Evolutionary conservation across 495 filamentous ascomycete genomes (phyloP).

Genomic region (Aspergillus baeticus): DNA sequence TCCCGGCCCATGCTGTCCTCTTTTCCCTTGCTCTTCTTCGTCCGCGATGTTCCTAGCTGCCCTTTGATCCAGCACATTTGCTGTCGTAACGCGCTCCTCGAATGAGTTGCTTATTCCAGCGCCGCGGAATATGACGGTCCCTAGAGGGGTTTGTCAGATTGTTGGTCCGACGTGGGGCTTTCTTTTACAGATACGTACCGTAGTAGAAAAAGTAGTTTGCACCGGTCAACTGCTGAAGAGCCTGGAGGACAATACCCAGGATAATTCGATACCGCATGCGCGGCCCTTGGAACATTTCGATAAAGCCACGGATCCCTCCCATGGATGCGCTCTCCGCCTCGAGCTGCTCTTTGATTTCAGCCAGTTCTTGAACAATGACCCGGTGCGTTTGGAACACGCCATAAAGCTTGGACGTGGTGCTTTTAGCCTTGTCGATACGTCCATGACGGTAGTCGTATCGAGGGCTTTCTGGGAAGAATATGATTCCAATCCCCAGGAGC

Average conservation of each 20-base stretch:
- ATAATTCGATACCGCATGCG: constrained; percentile 66
- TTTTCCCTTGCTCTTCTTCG: constrained; percentile 21
- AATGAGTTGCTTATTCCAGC: constrained; percentile 66
- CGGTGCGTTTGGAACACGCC: constrained; percentile 61
- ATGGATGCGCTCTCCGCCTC: constrained; percentile 46
- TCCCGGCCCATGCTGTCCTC: constrained; percentile 6
- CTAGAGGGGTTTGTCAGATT: not conserved
- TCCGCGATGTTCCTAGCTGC: constrained; percentile 20
- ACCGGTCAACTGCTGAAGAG: constrained; percentile 39
- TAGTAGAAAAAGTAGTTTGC: constrained; percentile 74
- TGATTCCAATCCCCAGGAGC: constrained; percentile 65
- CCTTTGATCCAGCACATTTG: constrained; percentile 29
- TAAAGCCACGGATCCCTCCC: constrained; percentile 28
- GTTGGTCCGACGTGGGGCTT: not conserved
- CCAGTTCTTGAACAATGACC: constrained; percentile 63
- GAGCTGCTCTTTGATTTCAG: constrained; percentile 59
- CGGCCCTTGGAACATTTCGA: constrained; percentile 59
- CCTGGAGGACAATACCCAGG: constrained; percentile 65
- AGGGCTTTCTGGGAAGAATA: constrained; percentile 69
- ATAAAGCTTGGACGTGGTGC: constrained; percentile 65
- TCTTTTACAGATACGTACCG: constrained; percentile 34
- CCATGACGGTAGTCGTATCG: constrained; percentile 66
- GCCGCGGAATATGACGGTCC: constrained; percentile 63
- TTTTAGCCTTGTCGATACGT: constrained; percentile 57
- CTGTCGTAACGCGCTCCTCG: constrained; percentile 33